Evolutionary conservation across 2,329 filamentous ascomycete genomes (phyloP).

Genomic region (Cercospora janseana): DNA sequence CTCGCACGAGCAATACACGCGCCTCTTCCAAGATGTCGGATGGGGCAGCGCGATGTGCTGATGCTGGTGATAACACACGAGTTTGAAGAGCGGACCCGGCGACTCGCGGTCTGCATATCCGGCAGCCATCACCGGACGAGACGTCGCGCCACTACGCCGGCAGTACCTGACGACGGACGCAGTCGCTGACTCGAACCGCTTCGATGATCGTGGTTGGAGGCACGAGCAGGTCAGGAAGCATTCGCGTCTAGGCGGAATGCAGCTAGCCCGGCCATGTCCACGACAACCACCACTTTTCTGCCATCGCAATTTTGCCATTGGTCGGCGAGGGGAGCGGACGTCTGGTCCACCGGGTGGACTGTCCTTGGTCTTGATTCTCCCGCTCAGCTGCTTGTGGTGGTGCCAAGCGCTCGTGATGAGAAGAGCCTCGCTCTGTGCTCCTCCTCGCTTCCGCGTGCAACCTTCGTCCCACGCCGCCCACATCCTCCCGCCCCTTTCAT

Average conservation of each 20-base stretch:
- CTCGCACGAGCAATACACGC: too few species aligned
- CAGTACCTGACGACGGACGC: constrained; percentile 13
- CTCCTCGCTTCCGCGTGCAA: background rate
- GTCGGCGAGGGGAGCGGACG: background rate
- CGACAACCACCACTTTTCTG: background rate
- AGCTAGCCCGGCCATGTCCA: background rate
- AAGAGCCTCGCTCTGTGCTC: too few species aligned
- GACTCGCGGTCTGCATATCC: constrained; percentile 5
- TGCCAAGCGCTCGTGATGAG: too few species aligned
- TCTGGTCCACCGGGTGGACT: background rate
- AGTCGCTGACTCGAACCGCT: constrained; percentile 15
- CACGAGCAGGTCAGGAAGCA: constrained; percentile 1
- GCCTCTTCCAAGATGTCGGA: too few species aligned
- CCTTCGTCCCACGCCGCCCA: background rate
- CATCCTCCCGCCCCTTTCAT: background rate
- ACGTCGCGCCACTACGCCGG: constrained; percentile 1
- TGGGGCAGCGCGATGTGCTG: too few species aligned
- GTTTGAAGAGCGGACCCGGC: background rate
- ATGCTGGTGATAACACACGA: background rate
- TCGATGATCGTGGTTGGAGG: constrained; percentile 15
- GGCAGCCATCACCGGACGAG: background rate
- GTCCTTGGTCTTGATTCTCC: background rate
- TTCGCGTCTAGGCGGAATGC: background rate
- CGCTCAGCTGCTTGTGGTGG: too few species aligned
- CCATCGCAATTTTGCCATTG: constrained; percentile 12